These are phyloP conservation scores for Saccharomyces hybrid DNA, from an alignment of 1,139 yeast species.

Conservation along the genomic window DNA sequence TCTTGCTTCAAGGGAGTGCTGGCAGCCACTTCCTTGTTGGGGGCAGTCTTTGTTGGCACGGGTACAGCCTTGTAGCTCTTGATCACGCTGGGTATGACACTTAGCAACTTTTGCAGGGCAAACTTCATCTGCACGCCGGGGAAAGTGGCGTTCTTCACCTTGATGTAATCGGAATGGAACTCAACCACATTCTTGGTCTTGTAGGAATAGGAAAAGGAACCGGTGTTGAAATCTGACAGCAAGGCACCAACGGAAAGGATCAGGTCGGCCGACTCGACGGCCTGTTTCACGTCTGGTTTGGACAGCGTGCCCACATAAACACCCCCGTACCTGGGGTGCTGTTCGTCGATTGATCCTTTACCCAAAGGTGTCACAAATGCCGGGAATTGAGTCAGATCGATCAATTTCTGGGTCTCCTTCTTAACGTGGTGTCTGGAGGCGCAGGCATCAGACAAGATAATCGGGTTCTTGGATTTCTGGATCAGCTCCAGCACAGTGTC, in stretches of 20 bases:
- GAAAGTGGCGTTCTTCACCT: slow-evolving; percentile 67
- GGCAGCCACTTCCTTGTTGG: slow-evolving; percentile 29
- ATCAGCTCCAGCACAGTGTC: slow-evolving; percentile 49
- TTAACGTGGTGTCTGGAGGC: slow-evolving; percentile 69
- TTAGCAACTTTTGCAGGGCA: slow-evolving; percentile 45
- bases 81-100: slow-evolving; percentile 45
- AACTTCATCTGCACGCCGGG: slow-evolving; percentile 74
- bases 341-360: slow-evolving; percentile 70
- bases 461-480: slow-evolving; percentile 53
- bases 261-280: slow-evolving; percentile 72
- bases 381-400: slow-evolving; percentile 67
- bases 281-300: slow-evolving; percentile 63
- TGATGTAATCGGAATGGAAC: slow-evolving; percentile 80
- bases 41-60: slow-evolving; percentile 40
- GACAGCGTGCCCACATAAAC: slow-evolving; percentile 79
- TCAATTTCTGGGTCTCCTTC: slow-evolving; percentile 53
- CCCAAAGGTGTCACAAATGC: slow-evolving; percentile 88
- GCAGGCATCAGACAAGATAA: slow-evolving; percentile 80
- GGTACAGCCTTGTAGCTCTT: slow-evolving; percentile 39
- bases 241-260: slow-evolving; percentile 77
- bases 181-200: slow-evolving; percentile 73
- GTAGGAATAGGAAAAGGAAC: slow-evolving; percentile 78
- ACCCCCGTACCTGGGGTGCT: slow-evolving; percentile 70
- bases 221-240: slow-evolving; percentile 83
- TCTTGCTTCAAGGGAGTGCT: slow-evolving; percentile 52